These are phyloP conservation scores for Aspergillus olivimuriae DNA, from an alignment of 495 filamentous ascomycete genomes.

Conservation along the genomic window DNA sequence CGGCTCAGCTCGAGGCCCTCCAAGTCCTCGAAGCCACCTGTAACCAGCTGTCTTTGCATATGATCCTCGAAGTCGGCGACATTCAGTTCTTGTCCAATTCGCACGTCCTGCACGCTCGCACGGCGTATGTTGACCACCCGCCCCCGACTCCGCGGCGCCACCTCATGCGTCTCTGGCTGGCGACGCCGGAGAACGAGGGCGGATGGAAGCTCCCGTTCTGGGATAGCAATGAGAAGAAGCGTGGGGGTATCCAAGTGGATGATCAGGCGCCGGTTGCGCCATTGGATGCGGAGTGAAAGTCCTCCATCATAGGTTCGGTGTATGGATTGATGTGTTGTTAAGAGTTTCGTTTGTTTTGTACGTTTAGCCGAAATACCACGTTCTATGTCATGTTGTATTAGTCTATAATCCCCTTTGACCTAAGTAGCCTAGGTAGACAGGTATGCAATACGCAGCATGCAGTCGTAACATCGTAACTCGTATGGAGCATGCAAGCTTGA, in stretches of 20 bases:
- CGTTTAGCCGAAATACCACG: too few relatives aligned
- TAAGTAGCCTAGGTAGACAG: too few relatives aligned
- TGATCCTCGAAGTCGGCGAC: conserved; percentile 73
- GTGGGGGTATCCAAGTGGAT: conserved; percentile 83
- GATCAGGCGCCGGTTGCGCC: conserved; percentile 61
- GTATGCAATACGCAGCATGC: too few relatives aligned
- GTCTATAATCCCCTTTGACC: too few relatives aligned
- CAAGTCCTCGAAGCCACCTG: conserved; percentile 63
- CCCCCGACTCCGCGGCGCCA: conserved; percentile 59
- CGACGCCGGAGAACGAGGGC: conserved; percentile 72
- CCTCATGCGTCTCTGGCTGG: conserved; percentile 81
- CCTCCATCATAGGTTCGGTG: background rate
- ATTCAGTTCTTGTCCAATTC: conserved; percentile 70
- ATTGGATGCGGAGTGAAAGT: conserved; percentile 61
- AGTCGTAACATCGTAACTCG: too few relatives aligned
- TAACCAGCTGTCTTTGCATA: conserved; percentile 59
- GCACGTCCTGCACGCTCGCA: conserved; percentile 65
- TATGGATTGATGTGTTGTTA: conserved; percentile 3
- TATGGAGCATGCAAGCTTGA: too few relatives aligned
- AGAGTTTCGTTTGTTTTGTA: background rate
- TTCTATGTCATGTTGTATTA: too few relatives aligned
- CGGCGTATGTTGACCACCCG: conserved; percentile 59
- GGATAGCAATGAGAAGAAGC: conserved; percentile 75
- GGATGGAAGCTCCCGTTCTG: conserved; percentile 81
- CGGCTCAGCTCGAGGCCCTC: conserved; percentile 57